These are phyloP conservation scores for Falciphora oryzae DNA, from an alignment of 2,329 filamentous ascomycete species.

Conservation along the genomic window DNA sequence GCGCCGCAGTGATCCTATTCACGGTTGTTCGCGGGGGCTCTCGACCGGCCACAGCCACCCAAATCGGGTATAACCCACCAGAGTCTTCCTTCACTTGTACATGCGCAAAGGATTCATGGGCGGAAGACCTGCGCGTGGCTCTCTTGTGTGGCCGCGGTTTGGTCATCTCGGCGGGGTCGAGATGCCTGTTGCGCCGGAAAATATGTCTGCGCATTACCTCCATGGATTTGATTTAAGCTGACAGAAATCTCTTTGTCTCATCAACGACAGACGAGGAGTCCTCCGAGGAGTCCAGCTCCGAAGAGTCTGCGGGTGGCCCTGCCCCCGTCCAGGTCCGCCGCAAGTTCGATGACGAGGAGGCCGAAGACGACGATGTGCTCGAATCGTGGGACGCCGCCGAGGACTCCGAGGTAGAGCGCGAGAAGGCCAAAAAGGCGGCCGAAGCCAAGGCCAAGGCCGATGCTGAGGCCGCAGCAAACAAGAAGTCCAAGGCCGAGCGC, in stretches of 20 bases:
- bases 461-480: conserved; percentile 78
- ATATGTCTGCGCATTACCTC: too few relatives aligned
- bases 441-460: conserved; percentile 87
- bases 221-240: background rate
- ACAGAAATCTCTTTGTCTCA: background rate
- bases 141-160: too few relatives aligned
- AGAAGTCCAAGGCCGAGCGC: conserved; percentile 84
- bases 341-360: conserved; percentile 92
- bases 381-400: conserved; percentile 97
- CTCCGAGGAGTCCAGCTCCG: conserved; percentile 23
- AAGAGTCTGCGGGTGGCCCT: conserved; percentile 31
- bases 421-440: conserved; percentile 83
- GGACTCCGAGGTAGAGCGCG: conserved; percentile 92
- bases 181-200: background rate
- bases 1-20: too few relatives aligned
- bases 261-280: conserved; percentile 29
- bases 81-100: background rate
- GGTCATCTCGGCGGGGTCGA: background rate
- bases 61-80: background rate
- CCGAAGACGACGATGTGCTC: conserved; percentile 73
- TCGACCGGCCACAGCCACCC: too few relatives aligned
- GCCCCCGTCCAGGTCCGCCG: conserved; percentile 34
- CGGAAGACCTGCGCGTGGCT: too few relatives aligned
- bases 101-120: too few relatives aligned
- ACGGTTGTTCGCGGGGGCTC: too few relatives aligned